phyloP scores from a whole-genome alignment of 2,329 filamentous ascomycete genomes.

The Colletotrichum godetiae region DNA sequence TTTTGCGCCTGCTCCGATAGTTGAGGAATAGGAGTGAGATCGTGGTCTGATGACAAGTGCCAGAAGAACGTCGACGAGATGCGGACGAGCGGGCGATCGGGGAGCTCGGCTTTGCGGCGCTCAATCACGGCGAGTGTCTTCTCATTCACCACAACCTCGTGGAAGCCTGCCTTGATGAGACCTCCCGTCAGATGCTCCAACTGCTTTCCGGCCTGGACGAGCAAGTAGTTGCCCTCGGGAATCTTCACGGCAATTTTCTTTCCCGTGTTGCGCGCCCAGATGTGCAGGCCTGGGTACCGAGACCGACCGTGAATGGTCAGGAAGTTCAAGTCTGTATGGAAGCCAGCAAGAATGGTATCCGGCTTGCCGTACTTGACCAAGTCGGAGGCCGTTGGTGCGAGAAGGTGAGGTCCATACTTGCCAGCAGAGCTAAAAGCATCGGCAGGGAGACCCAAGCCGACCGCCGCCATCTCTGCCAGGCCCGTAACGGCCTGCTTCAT shows the following conservation, averaged over 20 bases:
- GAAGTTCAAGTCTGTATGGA: constrained; percentile 74
- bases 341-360: constrained; percentile 71
- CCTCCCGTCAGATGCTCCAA: constrained; percentile 71
- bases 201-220: constrained; percentile 73
- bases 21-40: constrained; percentile 62
- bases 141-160: constrained; percentile 70
- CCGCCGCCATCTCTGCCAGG: constrained; percentile 69
- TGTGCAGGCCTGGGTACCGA: constrained; percentile 70
- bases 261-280: constrained; percentile 73
- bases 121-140: constrained; percentile 61
- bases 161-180: constrained; percentile 70
- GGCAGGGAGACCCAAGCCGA: constrained; percentile 64
- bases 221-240: constrained; percentile 66
- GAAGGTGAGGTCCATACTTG: constrained; percentile 69
- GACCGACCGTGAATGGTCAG: constrained; percentile 73
- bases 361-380: constrained; percentile 62
- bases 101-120: constrained; percentile 51
- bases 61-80: constrained; percentile 73
- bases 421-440: constrained; percentile 66
- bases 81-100: constrained; percentile 63
- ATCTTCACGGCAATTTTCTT: constrained; percentile 69
- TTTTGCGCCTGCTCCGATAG: constrained; percentile 57
- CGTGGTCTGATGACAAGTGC: constrained; percentile 68
- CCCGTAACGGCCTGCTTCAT: constrained; percentile 70
- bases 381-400: constrained; percentile 71